Evolutionary conservation across 306 rosid species (phyloP).

Genomic region (Prunus mira): DNA sequence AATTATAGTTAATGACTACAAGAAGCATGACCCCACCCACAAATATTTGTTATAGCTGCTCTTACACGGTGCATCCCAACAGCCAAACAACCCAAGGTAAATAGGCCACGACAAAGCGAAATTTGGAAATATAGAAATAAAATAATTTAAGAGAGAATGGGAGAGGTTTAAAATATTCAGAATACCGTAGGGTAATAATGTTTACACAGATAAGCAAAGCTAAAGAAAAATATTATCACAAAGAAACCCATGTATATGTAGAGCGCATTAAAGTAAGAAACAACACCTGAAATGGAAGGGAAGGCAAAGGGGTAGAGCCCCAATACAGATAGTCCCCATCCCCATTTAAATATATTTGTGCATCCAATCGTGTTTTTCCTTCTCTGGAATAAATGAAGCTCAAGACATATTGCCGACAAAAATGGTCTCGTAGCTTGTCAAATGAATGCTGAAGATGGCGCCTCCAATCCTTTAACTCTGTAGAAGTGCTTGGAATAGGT

Average conservation of each 20-base stretch:
- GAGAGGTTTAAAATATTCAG: not conserved
- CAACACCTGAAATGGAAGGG: conserved; percentile 95
- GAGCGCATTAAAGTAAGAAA: conserved; percentile 22
- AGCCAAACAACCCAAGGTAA: not conserved
- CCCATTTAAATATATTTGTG: conserved; percentile 67
- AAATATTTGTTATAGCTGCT: not conserved
- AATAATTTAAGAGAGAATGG: not conserved
- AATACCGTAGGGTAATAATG: not conserved
- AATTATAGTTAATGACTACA: not conserved
- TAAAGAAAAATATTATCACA: not conserved
- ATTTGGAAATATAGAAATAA: not conserved
- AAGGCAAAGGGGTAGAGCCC: conserved; percentile 74
- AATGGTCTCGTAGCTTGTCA: conserved; percentile 94
- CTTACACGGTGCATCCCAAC: not conserved
- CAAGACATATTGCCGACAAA: conserved; percentile 84
- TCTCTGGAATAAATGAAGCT: conserved; percentile 95
- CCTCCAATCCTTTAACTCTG: conserved; percentile 89
- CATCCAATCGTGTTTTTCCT: conserved; percentile 82
- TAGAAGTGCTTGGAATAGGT: conserved; percentile 46
- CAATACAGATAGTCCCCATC: conserved; percentile 57
- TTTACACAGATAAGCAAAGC: not conserved
- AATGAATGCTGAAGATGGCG: conserved; percentile 90
- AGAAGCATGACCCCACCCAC: not conserved
- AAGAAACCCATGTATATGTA: not conserved
- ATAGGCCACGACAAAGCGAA: not conserved